Conservation (phyloP, 768 basidiomycete species). For the Lentinula detonsa region DNA sequence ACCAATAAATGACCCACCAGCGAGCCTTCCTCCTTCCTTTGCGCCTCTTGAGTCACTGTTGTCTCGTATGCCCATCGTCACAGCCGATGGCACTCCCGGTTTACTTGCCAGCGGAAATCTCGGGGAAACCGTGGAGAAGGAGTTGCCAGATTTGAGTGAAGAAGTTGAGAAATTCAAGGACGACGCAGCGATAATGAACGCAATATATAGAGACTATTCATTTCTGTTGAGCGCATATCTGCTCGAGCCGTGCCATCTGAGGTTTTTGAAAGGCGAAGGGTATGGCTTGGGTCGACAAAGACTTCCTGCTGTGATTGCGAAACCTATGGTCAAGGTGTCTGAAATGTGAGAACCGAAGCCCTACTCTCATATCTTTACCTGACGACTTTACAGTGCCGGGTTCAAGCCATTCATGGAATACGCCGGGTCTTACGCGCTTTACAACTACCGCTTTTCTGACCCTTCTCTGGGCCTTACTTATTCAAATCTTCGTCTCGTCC, state of each 20-base stretch:
- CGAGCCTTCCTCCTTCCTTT: constrained; percentile 19
- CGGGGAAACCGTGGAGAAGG: constrained; percentile 20
- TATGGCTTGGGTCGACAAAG: constrained; percentile 21
- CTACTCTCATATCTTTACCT: not conserved
- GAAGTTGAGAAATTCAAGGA: constrained; percentile 16
- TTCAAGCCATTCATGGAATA: constrained; percentile 27
- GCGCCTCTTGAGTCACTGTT: constrained; percentile 20
- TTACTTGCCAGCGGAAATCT: constrained; percentile 20
- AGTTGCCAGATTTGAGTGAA: constrained; percentile 17
- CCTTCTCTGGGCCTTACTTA: constrained; percentile 17
- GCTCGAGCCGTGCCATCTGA: constrained; percentile 22
- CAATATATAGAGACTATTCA: constrained; percentile 20
- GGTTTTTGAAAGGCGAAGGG: constrained; percentile 17
- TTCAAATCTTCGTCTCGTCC: constrained; percentile 25
- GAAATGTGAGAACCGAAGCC: constrained; percentile 12
- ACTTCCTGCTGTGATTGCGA: constrained; percentile 18
- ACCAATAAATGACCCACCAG: constrained; percentile 20
- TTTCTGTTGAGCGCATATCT: constrained; percentile 25
- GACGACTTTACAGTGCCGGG: constrained; percentile 11
- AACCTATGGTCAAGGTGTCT: constrained; percentile 21
- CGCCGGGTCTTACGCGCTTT: constrained; percentile 23
- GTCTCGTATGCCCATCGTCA: constrained; percentile 23
- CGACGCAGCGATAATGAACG: constrained; percentile 17
- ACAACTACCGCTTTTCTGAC: constrained; percentile 18
- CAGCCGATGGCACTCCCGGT: constrained; percentile 20